Evolutionary conservation across 441 rosid species (phyloP).

Genomic region (Jatropha multifida): DNA sequence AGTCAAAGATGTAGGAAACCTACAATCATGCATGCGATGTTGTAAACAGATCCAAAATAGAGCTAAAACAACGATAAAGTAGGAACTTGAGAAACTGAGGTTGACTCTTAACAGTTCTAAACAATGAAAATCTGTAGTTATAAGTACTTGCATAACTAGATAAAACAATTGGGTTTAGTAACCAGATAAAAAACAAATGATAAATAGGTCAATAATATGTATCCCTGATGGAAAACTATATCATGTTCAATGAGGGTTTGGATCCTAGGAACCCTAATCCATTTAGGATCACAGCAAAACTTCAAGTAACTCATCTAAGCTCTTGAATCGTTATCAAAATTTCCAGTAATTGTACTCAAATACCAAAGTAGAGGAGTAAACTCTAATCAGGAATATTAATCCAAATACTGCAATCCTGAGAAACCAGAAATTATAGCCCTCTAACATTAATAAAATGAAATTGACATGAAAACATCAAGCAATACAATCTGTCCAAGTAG

Average conservation of each 20-base stretch:
- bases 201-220: background rate
- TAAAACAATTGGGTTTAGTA: background rate
- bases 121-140: background rate
- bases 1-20: background rate
- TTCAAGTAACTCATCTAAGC: background rate
- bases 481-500: background rate
- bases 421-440: background rate
- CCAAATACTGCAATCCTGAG: background rate
- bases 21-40: background rate
- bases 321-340: background rate
- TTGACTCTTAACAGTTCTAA: background rate
- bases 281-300: background rate
- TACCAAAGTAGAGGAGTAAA: background rate
- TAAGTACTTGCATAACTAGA: background rate
- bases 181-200: background rate
- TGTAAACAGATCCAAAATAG: too few species aligned
- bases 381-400: background rate
- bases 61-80: background rate
- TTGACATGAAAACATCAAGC: background rate
- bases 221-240: background rate
- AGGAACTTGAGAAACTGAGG: background rate
- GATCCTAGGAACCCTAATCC: background rate
- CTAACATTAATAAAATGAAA: background rate
- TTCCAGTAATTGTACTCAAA: background rate
- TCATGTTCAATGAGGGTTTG: background rate